Evolutionary conservation across 345 rosid genomes (phyloP), one percentile per base, ranked within the genome.

Genomic region (Brassica juncea): DNA sequence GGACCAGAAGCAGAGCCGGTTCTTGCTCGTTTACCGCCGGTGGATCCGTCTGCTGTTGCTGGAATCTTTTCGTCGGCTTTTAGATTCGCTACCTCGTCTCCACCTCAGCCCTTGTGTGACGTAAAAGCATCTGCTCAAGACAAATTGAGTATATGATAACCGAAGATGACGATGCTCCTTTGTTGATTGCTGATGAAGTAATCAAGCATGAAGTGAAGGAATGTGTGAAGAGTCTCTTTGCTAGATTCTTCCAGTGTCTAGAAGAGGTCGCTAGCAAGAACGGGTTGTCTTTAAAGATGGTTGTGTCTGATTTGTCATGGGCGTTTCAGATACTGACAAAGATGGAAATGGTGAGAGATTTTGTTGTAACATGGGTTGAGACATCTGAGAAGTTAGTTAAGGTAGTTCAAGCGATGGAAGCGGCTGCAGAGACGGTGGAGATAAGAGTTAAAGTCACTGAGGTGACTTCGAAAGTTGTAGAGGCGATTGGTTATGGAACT

Each of bases 121-220:
- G 86, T 94, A 8, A 94, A 90, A 84, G 77, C 83, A 8, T 83
- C 92, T 2, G 90, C 89, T 6, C 97, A 94, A 82, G 97, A 85
- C 97, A 92, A 77, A 88, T 91, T 6, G 97, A 91, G 65, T 92
- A 94, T 86, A 90, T 92, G 94, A 86, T 92, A 49, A 91, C 94
- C 0, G 95, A 92, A 87, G 97, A 94, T 80, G 97, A 94, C 21
- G 97, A 92, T 88, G 88, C 85, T 47, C 97, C 95, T n/a, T 82
- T 91, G 1, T 71, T 91, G 79, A 73, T 80, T 14, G 87, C 87
- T 52, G 86, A 86, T 70, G 86, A 89, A 59, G 86, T 85, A 71
- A 83, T 92, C 23, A 91, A 89, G 82, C 84, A 79, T 6, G 87
- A 83, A 85, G 89, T 91, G n/a, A 89, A 83, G 75, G 91, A 88